These are phyloP conservation scores for Debaryomyces nepalensis DNA, from an alignment of 1,139 yeast genomes.

Conservation along the genomic window DNA sequence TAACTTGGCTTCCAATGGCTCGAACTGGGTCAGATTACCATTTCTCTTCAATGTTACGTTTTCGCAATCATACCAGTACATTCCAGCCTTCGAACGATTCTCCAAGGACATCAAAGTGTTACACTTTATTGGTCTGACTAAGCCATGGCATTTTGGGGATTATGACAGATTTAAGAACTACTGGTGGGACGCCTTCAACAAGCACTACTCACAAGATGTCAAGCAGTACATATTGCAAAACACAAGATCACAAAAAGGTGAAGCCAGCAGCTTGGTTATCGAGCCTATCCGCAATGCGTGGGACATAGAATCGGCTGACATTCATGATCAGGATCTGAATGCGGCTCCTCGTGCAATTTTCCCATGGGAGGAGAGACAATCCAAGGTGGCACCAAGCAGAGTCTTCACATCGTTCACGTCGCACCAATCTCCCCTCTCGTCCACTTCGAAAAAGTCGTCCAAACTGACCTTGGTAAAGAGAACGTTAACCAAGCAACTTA, in stretches of 20 bases:
- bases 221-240: constrained; percentile 21
- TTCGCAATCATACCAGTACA: constrained; percentile 35
- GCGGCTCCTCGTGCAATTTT: constrained; percentile 37
- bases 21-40: constrained; percentile 34
- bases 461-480: not conserved
- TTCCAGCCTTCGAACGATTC: constrained; percentile 36
- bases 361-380: constrained; percentile 48
- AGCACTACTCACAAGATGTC: constrained; percentile 23
- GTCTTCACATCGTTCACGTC: constrained; percentile 15
- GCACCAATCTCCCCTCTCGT: not conserved
- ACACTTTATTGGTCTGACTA: constrained; percentile 34
- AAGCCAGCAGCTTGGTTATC: constrained; percentile 40
- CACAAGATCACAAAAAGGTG: constrained; percentile 31
- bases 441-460: not conserved
- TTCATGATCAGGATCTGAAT: constrained; percentile 16
- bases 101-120: constrained; percentile 32
- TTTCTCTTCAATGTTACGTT: constrained; percentile 39
- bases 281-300: constrained; percentile 32
- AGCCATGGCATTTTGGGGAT: constrained; percentile 33
- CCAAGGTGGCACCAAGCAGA: constrained; percentile 27
- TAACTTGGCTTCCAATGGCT: constrained; percentile 21
- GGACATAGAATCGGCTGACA: constrained; percentile 24
- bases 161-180: constrained; percentile 32
- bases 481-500: not conserved
- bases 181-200: constrained; percentile 45